phyloP scores from a whole-genome alignment of 305 asterid species.

The Solanum hybrid region DNA sequence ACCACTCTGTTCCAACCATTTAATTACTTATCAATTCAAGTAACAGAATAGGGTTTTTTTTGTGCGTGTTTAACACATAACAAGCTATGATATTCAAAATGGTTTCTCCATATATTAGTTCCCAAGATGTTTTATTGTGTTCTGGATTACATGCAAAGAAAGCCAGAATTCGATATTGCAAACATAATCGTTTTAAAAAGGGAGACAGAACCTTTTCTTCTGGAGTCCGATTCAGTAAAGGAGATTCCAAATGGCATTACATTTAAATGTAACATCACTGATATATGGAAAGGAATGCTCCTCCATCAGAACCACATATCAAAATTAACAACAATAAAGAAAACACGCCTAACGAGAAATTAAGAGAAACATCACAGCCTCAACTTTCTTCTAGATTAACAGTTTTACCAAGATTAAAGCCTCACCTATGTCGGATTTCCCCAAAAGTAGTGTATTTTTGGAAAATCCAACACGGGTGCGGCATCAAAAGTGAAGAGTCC shows the following conservation, averaged over 20 bases:
- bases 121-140: not conserved
- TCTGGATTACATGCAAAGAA: not conserved
- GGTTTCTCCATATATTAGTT: not conserved
- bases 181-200: not conserved
- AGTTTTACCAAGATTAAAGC: not conserved
- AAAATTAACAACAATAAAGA: not conserved
- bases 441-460: not conserved
- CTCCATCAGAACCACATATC: not conserved
- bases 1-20: conserved; percentile 24
- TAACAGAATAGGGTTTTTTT: not conserved
- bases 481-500: too few species aligned
- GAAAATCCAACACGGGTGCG: not conserved
- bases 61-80: not conserved
- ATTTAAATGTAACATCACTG: not conserved
- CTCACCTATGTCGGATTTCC: not conserved
- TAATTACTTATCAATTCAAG: conserved; percentile 4
- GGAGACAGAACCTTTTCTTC: not conserved
- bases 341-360: not conserved
- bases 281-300: not conserved
- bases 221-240: not conserved
- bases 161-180: not conserved
- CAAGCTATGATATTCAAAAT: not conserved
- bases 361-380: not conserved
- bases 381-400: not conserved
- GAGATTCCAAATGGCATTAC: not conserved